These are phyloP conservation scores for Aspergillus eucalypticola DNA, from an alignment of 2,329 filamentous ascomycete genomes.

Conservation along the genomic window DNA sequence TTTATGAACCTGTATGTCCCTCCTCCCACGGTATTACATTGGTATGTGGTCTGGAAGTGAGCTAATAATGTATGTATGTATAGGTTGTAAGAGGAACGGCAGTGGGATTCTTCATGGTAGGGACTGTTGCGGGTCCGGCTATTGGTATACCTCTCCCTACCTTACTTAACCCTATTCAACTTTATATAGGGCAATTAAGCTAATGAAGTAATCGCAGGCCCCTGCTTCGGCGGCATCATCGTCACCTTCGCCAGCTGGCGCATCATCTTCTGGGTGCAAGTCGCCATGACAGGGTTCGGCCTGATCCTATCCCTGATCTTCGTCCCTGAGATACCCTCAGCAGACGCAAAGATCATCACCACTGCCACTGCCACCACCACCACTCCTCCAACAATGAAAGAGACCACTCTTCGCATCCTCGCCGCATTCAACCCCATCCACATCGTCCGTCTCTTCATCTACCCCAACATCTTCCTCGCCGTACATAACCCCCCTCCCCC, in stretches of 20 bases:
- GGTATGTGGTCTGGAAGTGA: too few relatives aligned
- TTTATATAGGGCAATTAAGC: too few relatives aligned
- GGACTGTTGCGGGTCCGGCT: conserved; percentile 46
- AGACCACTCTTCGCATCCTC: conserved; percentile 42
- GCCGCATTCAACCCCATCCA: conserved; percentile 63
- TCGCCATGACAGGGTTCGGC: conserved; percentile 64
- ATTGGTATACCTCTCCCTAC: conserved; percentile 32
- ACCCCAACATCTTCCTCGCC: conserved; percentile 67
- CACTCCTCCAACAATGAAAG: conserved; percentile 19
- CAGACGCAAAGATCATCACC: conserved; percentile 39
- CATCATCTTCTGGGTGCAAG: conserved; percentile 76
- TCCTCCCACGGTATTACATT: not conserved
- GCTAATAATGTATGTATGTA: not conserved
- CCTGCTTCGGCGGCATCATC: conserved; percentile 73
- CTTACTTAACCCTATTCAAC: too few relatives aligned
- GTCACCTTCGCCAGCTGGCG: conserved; percentile 74
- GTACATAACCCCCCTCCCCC: conserved; percentile 46
- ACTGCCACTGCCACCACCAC: not conserved
- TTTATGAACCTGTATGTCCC: conserved; percentile 37
- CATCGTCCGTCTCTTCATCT: conserved; percentile 61
- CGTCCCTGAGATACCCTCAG: conserved; percentile 66
- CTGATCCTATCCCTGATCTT: conserved; percentile 63
- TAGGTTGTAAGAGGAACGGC: conserved; percentile 46
- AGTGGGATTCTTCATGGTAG: conserved; percentile 47
- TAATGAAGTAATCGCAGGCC: conserved; percentile 27